Evolutionary conservation across 148 eudicot genomes (phyloP).

Genomic region (Vaccinium macrocarpon): DNA sequence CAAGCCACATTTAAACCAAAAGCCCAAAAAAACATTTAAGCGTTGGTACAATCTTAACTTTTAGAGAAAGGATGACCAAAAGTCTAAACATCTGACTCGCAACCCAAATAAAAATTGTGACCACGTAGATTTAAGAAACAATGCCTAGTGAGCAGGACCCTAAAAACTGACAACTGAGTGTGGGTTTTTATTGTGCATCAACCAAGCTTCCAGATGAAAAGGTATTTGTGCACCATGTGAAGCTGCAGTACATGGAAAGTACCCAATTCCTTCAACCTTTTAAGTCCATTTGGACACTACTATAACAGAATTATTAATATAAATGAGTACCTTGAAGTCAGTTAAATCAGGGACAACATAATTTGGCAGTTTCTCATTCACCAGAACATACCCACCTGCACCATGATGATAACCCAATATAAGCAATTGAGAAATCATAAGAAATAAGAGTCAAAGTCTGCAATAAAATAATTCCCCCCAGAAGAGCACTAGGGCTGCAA

Average conservation of each 20-base stretch:
- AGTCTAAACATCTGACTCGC: not conserved
- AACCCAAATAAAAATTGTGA: not conserved
- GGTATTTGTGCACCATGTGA: not conserved
- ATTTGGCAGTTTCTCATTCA: constrained; percentile 27
- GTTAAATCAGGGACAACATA: constrained; percentile 26
- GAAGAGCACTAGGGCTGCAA: not conserved
- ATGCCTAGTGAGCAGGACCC: not conserved
- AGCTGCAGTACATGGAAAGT: not conserved
- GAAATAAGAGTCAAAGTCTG: not conserved
- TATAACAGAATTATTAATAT: not conserved
- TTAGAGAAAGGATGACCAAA: not conserved
- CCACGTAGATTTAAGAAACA: not conserved
- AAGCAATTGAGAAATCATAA: not conserved
- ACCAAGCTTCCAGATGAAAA: not conserved
- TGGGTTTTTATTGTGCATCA: not conserved
- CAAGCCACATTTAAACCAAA: not conserved
- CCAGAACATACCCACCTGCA: constrained; percentile 30
- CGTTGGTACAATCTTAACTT: not conserved
- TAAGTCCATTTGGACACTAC: not conserved
- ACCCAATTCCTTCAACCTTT: not conserved
- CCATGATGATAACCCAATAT: not conserved
- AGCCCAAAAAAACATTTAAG: not conserved
- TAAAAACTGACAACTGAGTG: not conserved
- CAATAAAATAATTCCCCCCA: not conserved
- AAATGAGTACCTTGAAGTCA: constrained; percentile 25